Evolutionary conservation across 1,139 yeast genomes (phyloP).

Genomic region (Magnusiomyces paraingens): DNA sequence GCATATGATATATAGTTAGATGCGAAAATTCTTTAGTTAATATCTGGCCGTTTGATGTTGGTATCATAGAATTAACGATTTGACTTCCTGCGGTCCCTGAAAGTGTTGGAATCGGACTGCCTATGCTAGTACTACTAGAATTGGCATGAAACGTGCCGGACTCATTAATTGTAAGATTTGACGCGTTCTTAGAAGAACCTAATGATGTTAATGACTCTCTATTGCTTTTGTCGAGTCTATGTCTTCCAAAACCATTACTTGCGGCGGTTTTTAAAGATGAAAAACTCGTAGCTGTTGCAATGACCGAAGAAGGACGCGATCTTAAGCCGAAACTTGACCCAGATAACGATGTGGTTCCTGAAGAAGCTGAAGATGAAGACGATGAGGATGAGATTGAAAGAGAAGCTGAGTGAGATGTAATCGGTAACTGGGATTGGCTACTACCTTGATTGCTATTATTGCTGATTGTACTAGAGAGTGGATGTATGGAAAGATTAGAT

Average conservation of each 20-base stretch:
- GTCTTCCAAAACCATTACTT: no score
- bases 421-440: not conserved
- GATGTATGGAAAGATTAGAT: no score
- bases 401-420: not conserved
- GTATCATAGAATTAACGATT: slow-evolving; percentile 8
- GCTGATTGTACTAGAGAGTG: not conserved
- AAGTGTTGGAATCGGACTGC: slow-evolving; percentile 7
- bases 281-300: not conserved
- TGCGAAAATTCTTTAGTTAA: slow-evolving; percentile 18
- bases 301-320: slow-evolving; percentile 2
- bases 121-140: not conserved
- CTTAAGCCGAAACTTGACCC: not conserved
- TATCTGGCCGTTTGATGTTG: not conserved
- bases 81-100: slow-evolving; percentile 7
- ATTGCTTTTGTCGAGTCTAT: no score
- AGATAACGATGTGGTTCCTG: slow-evolving; percentile 1
- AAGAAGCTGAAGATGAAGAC: not conserved
- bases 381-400: not conserved
- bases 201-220: no score
- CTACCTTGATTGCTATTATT: not conserved
- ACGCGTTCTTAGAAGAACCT: not conserved
- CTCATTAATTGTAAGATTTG: not conserved
- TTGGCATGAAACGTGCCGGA: not conserved
- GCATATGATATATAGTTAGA: slow-evolving; percentile 25
- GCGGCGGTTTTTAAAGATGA: not conserved